phyloP scores from a whole-genome alignment of 495 filamentous ascomycete species.

The Tuber brumale region DNA sequence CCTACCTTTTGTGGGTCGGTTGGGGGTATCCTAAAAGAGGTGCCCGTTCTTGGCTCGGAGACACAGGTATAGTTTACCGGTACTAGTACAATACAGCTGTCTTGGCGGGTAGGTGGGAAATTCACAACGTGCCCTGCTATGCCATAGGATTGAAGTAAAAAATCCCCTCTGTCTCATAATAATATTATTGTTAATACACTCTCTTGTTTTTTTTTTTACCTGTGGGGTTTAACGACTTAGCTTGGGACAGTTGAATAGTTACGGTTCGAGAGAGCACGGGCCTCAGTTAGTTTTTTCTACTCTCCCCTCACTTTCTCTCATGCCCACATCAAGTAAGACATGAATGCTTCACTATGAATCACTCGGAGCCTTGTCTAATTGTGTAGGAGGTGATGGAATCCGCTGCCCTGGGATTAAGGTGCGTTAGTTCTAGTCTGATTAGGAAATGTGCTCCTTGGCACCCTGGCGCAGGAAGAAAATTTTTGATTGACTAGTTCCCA shows the following conservation, averaged over 20 bases:
- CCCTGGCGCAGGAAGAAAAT: background rate
- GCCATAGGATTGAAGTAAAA: background rate
- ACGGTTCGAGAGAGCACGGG: background rate
- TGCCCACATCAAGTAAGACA: background rate
- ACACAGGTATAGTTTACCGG: too few relatives aligned
- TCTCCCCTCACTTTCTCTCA: background rate
- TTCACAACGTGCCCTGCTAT: too few relatives aligned
- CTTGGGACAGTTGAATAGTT: background rate
- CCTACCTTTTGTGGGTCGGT: too few relatives aligned
- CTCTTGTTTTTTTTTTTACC: background rate
- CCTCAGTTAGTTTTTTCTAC: background rate
- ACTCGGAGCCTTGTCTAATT: background rate
- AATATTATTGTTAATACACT: too few relatives aligned
- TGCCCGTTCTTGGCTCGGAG: too few relatives aligned
- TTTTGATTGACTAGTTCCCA: background rate
- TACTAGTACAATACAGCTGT: too few relatives aligned
- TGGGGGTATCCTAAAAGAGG: too few relatives aligned
- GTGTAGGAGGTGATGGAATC: background rate
- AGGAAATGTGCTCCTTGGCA: background rate
- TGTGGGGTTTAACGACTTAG: background rate
- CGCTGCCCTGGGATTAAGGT: background rate
- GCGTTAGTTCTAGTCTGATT: background rate
- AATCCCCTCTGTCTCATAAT: background rate
- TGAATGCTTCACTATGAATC: slow-evolving; percentile 3
- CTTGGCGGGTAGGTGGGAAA: too few relatives aligned